These are phyloP conservation scores for Fusarium chuoi DNA, from an alignment of 2,329 filamentous ascomycete species.

Conservation along the genomic window DNA sequence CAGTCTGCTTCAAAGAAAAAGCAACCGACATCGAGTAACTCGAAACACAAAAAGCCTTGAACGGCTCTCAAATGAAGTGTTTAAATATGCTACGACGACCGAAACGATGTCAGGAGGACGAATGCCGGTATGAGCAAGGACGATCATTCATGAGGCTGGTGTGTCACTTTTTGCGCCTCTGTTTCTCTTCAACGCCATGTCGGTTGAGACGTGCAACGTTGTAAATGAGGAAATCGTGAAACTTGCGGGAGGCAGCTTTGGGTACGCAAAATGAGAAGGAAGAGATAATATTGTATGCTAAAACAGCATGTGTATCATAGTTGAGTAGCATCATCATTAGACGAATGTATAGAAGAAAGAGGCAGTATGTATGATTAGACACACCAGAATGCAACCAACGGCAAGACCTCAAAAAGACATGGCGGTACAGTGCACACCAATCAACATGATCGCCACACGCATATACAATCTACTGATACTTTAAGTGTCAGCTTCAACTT, in stretches of 20 bases:
- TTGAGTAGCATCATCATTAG: conserved; percentile 23
- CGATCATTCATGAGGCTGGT: neutral
- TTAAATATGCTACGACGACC: neutral
- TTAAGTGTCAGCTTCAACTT: neutral
- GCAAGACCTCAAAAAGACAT: too few relatives aligned
- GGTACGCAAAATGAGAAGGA: neutral
- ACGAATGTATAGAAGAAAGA: neutral
- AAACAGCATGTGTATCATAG: conserved; percentile 14
- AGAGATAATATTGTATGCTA: conserved; percentile 11
- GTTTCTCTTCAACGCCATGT: neutral
- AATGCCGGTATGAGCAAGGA: neutral
- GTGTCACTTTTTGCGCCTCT: neutral
- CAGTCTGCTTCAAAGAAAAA: neutral
- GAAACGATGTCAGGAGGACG: neutral
- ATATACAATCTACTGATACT: neutral
- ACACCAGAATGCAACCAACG: neutral
- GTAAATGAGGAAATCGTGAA: neutral
- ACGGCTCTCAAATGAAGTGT: neutral
- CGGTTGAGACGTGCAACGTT: neutral
- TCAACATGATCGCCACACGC: too few relatives aligned
- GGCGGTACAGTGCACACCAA: neutral
- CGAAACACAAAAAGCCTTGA: neutral
- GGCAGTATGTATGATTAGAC: neutral
- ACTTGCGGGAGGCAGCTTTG: neutral
- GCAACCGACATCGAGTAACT: neutral